Evolutionary conservation across 2,329 filamentous ascomycete species (phyloP).

Genomic region (Botryotinia convoluta): DNA sequence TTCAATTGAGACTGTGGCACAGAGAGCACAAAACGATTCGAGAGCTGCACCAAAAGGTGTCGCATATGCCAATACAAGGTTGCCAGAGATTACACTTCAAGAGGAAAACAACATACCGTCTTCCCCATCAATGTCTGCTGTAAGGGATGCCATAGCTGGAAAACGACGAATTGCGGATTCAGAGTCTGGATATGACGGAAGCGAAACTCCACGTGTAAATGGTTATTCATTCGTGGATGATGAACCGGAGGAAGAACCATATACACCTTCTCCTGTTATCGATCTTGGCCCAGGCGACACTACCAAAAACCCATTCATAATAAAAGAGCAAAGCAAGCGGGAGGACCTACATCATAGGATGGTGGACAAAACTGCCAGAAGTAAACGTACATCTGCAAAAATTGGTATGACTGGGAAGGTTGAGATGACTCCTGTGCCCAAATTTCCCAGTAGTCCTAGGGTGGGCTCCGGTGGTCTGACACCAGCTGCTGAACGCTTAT

Average conservation of each 20-base stretch:
- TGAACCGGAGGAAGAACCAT: conserved; percentile 53
- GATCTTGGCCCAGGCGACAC: conserved; percentile 58
- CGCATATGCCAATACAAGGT: conserved; percentile 78
- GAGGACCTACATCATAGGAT: conserved; percentile 83
- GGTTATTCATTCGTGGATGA: conserved; percentile 95
- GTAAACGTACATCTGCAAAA: conserved; percentile 61
- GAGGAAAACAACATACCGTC: conserved; percentile 53
- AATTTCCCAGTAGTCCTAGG: conserved; percentile 65
- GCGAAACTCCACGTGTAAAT: conserved; percentile 84
- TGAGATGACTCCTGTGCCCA: conserved; percentile 62
- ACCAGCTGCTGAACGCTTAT: conserved; percentile 69
- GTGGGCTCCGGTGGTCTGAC: conserved; percentile 57
- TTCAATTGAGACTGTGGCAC: conserved; percentile 57
- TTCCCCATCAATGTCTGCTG: conserved; percentile 80
- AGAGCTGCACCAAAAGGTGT: conserved; percentile 74
- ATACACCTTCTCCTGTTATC: conserved; percentile 46
- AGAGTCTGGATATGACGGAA: conserved; percentile 55
- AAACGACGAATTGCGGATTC: conserved; percentile 60
- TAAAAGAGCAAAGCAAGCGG: conserved; percentile 70
- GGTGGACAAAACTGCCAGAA: conserved; percentile 76
- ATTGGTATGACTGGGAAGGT: conserved; percentile 59
- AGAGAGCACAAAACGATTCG: conserved; percentile 67
- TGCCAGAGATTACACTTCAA: conserved; percentile 52
- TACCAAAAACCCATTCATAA: conserved; percentile 76
- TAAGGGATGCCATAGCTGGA: conserved; percentile 80